phyloP scores from a whole-genome alignment of 805 yeast genomes.

The Lipomyces orientalis region DNA sequence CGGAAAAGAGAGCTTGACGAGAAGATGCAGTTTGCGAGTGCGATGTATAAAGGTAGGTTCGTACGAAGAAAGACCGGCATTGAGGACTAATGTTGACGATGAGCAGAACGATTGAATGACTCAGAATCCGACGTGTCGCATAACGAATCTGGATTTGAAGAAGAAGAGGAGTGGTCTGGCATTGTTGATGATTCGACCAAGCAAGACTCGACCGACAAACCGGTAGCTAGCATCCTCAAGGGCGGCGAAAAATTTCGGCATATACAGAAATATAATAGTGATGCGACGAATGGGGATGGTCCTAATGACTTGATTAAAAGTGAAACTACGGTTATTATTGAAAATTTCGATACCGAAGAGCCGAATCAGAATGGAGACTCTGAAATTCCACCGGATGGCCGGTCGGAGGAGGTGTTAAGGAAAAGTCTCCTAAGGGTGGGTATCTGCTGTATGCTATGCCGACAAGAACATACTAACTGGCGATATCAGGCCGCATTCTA shows the following conservation, averaged over 20 bases:
- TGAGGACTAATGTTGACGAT: background rate
- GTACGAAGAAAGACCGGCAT: too few species aligned
- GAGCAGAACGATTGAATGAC: constrained; percentile 5
- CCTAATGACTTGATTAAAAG: constrained; percentile 49
- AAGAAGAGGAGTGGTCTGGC: constrained; percentile 33
- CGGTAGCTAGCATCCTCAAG: constrained; percentile 56
- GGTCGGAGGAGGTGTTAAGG: constrained; percentile 8
- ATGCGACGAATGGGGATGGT: constrained; percentile 54
- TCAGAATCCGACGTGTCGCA: background rate
- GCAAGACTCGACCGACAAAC: constrained; percentile 40
- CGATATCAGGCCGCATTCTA: constrained; percentile 65
- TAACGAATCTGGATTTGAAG: constrained; percentile 2
- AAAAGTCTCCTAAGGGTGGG: constrained; percentile 64
- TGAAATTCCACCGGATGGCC: background rate
- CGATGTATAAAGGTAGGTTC: constrained; percentile 39
- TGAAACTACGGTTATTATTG: constrained; percentile 72
- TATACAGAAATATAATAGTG: background rate
- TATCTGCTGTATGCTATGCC: background rate
- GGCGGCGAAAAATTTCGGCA: constrained; percentile 17
- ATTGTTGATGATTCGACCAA: constrained; percentile 11
- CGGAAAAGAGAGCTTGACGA: constrained; percentile 67
- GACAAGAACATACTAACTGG: background rate
- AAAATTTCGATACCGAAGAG: constrained; percentile 43
- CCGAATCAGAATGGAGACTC: background rate
- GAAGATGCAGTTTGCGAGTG: constrained; percentile 63